Evolutionary conservation across 371 early-diverging fungal species (phyloP), one percentile per base, ranked within the genome.

Genomic region (Ecytonucleospora hepatopenaei): DNA sequence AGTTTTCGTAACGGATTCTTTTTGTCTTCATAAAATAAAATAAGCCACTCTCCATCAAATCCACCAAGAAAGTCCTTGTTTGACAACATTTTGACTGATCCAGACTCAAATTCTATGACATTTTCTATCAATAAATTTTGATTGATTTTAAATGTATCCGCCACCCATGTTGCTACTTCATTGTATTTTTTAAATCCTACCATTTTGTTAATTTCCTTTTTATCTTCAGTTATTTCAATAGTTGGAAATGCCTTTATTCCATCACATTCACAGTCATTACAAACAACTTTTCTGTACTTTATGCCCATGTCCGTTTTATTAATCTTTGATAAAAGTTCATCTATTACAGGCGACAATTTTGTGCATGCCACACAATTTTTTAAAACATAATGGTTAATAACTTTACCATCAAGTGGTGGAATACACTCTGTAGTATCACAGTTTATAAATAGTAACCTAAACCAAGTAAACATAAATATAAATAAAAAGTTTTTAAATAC

Each of bases 11-110:
- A 2, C 27, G 48, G 40, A 48, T 73, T 62, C 4, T 66, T 65
- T 48, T 69, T 55, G 55, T 73, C 34, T 21, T 61, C 64, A 51
- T 78, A 73, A 53, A 81, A 81, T 28, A 78, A 71, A 23, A 81
- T 61, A 19, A 81, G n/a, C 77, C 79, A 77, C 19, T 81, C 78
- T 2, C 82, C 82, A 34, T 71, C 69, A 58, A 81, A 77, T 53
- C 74, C 71, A 33, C 65, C 63, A 30, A 75, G 63, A 68, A 81
- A 80, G 62, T 81, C 80, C 8, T 51, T 46, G 28, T 68, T 69
- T 2, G 33, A 62, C 12, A 80, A 69, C 24, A 23, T 54, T 1
- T 61, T 32, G 16, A 80, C 60, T 35, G 72, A 35, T 16, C 35
- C 64, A 2, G 21, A 3, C 40, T 62, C 54, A 28, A 24, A 27